Base-by-base conservation (phyloP, 257 asterid species). In the Primulina huaijiensis region DNA sequence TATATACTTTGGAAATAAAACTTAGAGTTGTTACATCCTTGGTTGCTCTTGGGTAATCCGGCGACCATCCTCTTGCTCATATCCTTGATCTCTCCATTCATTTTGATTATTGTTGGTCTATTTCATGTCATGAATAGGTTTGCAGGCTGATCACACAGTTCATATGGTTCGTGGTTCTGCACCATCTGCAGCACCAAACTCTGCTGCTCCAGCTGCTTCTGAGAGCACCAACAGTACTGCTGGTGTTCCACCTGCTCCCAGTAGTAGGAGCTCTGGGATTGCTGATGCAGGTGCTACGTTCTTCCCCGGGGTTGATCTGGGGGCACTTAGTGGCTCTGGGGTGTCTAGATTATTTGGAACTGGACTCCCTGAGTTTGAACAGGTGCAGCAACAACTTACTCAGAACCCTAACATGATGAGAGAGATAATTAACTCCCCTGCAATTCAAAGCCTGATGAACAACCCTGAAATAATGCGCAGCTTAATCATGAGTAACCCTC, bases 401-500 rank as follows among this genome's bases (percentile, higher is more conserved):
- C 87, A 79, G 55, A 79, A 82, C 75, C 90, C 92, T 55, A 81
- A 84, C 79, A 76, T 79, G 84, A 82, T 84, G 85, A 75, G 90
- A 64, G 92, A 87, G 16, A 80, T 87, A 60, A 80, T 84, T 85
- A 81, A 80, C 75, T 73, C 67, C 71, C 90, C 92, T 35, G 83
- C 85, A 14, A 33, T 87, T 60, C 88, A 84, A 57, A 74, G 74
- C 75, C 64, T 87, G 38, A 82, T 87, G 90, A 87, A 76, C 77
- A 82, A 81, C 64, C 90, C 92, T 33, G 92, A 87, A 68, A 73
- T 79, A 12, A 81, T 87, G 78, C 89, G 88, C 29, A 77, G 75
- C 80, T 62, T 86, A 67, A 84, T 86, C 2, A 87, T 82, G 92
- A 84, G 75, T 81, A 87, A 87, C 71, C 92, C 90, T 79, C 92